These are phyloP conservation scores for Posidonia oceanica DNA, from an alignment of 116 monocot genomes.

Conservation along the genomic window DNA sequence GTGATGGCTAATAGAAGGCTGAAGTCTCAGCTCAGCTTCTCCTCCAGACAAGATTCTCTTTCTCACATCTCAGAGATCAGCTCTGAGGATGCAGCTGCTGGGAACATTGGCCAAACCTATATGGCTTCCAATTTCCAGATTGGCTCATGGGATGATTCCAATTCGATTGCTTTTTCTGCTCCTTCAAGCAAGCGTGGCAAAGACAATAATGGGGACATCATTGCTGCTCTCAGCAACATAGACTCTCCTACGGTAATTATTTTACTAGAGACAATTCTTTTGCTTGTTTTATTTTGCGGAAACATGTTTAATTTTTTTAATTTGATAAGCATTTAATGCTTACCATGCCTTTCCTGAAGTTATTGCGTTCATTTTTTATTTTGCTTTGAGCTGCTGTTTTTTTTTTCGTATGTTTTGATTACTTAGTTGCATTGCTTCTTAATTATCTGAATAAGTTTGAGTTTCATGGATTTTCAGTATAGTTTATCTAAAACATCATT, in stretches of 20 bases:
- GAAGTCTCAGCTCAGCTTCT: conserved; percentile 32
- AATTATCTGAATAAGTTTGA: not conserved
- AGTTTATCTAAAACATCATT: not conserved
- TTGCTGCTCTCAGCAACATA: conserved; percentile 34
- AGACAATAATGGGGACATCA: conserved; percentile 41
- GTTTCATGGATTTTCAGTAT: not conserved
- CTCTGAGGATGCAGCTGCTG: conserved; percentile 11
- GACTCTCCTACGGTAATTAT: conserved; percentile 34
- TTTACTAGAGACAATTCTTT: not conserved
- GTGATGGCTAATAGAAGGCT: conserved; percentile 12
- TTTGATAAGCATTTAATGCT: too few relatives aligned
- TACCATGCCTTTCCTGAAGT: too few relatives aligned
- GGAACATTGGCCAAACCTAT: conserved; percentile 12
- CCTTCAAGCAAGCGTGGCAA: conserved; percentile 40
- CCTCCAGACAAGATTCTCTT: conserved; percentile 29
- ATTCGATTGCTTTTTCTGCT: conserved; percentile 59
- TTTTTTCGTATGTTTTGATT: too few relatives aligned
- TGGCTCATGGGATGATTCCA: conserved; percentile 87
- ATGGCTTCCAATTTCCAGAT: conserved; percentile 34
- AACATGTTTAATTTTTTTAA: too few relatives aligned
- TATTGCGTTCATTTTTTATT: too few relatives aligned
- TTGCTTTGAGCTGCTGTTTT: too few relatives aligned
- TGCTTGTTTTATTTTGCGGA: not conserved
- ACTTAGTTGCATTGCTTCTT: too few relatives aligned
- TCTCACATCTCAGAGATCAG: conserved; percentile 30